Base-by-base conservation (phyloP, 2,329 filamentous ascomycete species). In the Cladosporium cucumerinum region DNA sequence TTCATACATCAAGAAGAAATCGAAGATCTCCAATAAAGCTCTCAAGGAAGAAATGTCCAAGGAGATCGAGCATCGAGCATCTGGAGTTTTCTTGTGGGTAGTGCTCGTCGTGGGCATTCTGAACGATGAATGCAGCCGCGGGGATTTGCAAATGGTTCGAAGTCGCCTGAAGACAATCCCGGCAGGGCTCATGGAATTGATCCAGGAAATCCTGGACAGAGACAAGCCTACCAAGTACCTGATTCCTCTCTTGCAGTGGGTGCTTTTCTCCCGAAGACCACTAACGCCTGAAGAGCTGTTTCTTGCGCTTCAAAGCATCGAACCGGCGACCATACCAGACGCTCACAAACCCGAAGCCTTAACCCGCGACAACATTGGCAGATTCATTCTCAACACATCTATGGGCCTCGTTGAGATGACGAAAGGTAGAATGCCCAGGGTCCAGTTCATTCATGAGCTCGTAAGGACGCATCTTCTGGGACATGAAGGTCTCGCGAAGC, bases 391-490 rank as follows among this genome's bases (percentile, higher is more conserved):
- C 0, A 74, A 72, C 34, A 79, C 73, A 0, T 86, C 84, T 0
- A 86, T 85, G 68, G 84, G 85, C 0, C 74, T 86, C 11, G 80
- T 78, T 0, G 82, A 85, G 61, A 66, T 80, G 0, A 80, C 78
- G 0, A 77, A 71, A 14, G 70, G 73, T 0, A 67, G 66, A 7
- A 52, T 26, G 10, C 66, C 69, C 2, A 79, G 66, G 0, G 80
- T 85, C 0, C 84, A 86, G 64, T 86, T 85, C 69, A 84, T 85
- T 4, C 82, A 85, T 46, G 81, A 85, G 66, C 83, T 82, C 0
- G 81, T 85, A 3, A 43, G 36, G 6, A 43, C 36, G 0, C 36
- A 43, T 7, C 21, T 43, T 10, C 36, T 43, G n/a, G 36, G 36
- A 0, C 36, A 7, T 2, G 18, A 43, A n/a, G 36, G 36, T 5